Conservation (phyloP, 108 stramenopile genomes). For the Nannochloropsis gaditana region DNA sequence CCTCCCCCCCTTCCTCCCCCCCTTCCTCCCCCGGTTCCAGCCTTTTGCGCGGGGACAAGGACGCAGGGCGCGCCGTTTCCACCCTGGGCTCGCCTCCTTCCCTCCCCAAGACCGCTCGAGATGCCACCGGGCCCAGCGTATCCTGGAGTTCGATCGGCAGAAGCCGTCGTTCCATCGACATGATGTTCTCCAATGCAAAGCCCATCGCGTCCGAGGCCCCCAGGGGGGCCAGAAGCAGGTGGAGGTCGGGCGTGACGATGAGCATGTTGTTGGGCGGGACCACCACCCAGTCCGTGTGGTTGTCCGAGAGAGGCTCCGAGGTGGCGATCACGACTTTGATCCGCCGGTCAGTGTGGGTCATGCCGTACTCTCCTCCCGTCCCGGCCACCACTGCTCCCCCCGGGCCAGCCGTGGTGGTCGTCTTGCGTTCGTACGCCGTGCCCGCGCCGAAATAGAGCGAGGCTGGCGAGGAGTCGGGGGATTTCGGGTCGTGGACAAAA, state of each 20-base stretch:
- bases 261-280: slow-evolving; percentile 32
- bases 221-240: slow-evolving; percentile 28
- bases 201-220: background rate
- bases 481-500: slow-evolving; percentile 28
- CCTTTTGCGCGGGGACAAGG: background rate
- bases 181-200: background rate
- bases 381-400: slow-evolving; percentile 19
- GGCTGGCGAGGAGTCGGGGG: slow-evolving; percentile 24
- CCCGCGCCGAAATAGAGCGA: slow-evolving; percentile 37
- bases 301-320: slow-evolving; percentile 35
- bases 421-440: slow-evolving; percentile 27
- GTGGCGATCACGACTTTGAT: slow-evolving; percentile 33
- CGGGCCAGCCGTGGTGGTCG: background rate
- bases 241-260: slow-evolving; percentile 23
- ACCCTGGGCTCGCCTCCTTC: background rate
- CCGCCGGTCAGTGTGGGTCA: slow-evolving; percentile 28
- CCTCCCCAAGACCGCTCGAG: slow-evolving; percentile 9
- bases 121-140: background rate
- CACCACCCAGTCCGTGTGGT: slow-evolving; percentile 34
- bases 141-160: background rate
- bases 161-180: slow-evolving; percentile 7
- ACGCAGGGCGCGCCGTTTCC: background rate
- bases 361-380: slow-evolving; percentile 24
- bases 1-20: background rate
- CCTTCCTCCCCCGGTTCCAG: background rate